Conservation (phyloP, 441 rosid genomes). For the Arabidopsis hybrid region DNA sequence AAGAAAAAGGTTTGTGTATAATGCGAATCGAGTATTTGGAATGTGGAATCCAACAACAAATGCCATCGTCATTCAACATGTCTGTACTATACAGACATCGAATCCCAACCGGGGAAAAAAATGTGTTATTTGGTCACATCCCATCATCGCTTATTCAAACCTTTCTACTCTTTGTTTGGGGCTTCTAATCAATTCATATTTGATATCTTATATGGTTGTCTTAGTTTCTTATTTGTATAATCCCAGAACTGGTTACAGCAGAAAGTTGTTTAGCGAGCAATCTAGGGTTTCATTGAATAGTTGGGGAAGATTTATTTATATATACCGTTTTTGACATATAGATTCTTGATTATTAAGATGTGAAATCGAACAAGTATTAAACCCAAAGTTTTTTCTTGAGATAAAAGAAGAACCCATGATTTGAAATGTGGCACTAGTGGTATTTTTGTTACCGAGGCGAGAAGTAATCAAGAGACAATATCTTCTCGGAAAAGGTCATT, state of each 20-base stretch:
- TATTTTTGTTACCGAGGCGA: too few species aligned
- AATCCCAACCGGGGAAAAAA: conserved; percentile 9
- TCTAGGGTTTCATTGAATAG: conserved; percentile 26
- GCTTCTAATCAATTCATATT: conserved; percentile 13
- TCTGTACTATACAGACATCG: conserved; percentile 7
- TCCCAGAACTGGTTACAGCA: conserved; percentile 14
- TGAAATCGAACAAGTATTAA: too few species aligned
- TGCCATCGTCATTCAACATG: conserved; percentile 11
- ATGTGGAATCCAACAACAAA: conserved; percentile 18
- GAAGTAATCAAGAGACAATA: too few species aligned
- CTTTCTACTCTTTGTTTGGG: conserved; percentile 12
- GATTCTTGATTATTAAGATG: too few species aligned
- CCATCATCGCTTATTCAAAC: conserved; percentile 8
- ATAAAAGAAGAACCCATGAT: too few species aligned
- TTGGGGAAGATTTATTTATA: conserved; percentile 22
- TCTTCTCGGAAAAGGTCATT: too few species aligned
- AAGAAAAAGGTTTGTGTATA: conserved; percentile 10
- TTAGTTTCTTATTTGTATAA: conserved; percentile 22
- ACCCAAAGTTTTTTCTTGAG: too few species aligned
- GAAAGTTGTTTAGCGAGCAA: conserved; percentile 17
- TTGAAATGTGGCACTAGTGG: too few species aligned
- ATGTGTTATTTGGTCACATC: conserved; percentile 12
- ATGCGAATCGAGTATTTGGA: conserved; percentile 28
- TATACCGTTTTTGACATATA: neutral
- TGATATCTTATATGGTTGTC: conserved; percentile 8